Evolutionary conservation across 768 basidiomycete genomes (phyloP), one percentile per base, ranked within the genome.

Genomic region (Lactarius sp.): DNA sequence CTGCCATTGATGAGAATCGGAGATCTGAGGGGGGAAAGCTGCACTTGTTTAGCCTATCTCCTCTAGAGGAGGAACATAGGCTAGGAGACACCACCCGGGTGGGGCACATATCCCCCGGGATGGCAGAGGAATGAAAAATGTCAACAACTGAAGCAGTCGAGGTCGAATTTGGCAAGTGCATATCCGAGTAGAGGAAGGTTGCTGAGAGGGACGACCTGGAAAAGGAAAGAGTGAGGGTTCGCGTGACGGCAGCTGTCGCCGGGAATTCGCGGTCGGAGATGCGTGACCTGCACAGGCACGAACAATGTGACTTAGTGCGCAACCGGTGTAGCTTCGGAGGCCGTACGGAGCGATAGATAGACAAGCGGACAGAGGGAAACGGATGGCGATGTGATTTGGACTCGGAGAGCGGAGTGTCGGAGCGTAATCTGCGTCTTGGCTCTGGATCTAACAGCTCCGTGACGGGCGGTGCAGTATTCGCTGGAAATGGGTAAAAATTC

Each of bases 181-280:
- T 60, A 13, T 33, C 42, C 50, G 49, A 60, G 61, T 60, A 34
- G 18, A 37, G 54, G 58, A 44, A 52, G 20, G 49, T 46, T 22
- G 37, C 42, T 27, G 44, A 59, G 46, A 20, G 36, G 46, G 31
- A 33, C 37, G 14, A 36, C 36, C 57, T 13, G 20, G 52, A 59
- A 64, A 64, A 59, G 52, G 62, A 31, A 64, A 64, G 27, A 16
- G 50, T 7, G 42, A 44, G 54, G 54, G 64, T 36, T 49, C 54
- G 49, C 64, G 54, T 65, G 64, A 65, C 34, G 64, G 59, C 64
- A 65, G 47, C 54, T 65, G 64, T 65, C 64, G 49, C 33, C 64
- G 64, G 64, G 50, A 56, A 56, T 56, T 60, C 39, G 47, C 59
- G 59, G 64, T 18, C 49, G 64, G 37, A 52, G 53, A 56, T 44